Base-by-base conservation (phyloP, 331 rosid species). In the Cydonia oblonga region DNA sequence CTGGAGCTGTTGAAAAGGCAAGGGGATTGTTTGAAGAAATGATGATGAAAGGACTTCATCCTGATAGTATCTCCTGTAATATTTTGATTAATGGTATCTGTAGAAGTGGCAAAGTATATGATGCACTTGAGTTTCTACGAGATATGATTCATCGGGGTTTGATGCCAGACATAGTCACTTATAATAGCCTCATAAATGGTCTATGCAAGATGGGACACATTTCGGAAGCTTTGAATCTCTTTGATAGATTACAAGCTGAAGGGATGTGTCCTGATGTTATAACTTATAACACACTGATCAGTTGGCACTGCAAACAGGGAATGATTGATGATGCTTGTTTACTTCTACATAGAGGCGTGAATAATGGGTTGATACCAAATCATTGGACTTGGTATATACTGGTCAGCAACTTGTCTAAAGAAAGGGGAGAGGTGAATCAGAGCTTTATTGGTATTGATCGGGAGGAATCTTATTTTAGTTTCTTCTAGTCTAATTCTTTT, bases 181-280 rank as follows among this genome's bases (percentile, higher is more conserved):
- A 93, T 69, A 93, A 93, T 72, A 82, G 87, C 83, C 78, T 93
- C 54, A 85, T 93, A 59, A 90, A 90, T 65, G 97, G 98, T 73
- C 86, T 90, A n/a, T 93, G 97, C 83, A 90, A 86, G 88, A 75
- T 75, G 54, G 89, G 89, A 20, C 81, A 54, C 64, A 51, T 85
- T 66, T 78, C 68, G 65, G 90, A 91, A 69, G 98, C 96, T 56
- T 63, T 86, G 73, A 80, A 83, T 79, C 90, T 93, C 77, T 84
- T 93, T 81, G 84, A 85, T 46, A 84, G 81, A 76, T 79, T 93
- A 77, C 92, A 76, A 75, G 84, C 51, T 70, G 90, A 89, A 84
- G 97, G 97, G 71, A 69, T 91, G 28, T 6, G 40, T 42, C 92
- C 97, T 5, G 98, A 89, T 80, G 88, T 85, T 75, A 56, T 93